A percentile compares a stretch with the other conserved stretches of the same genome.
These are phyloP conservation scores for Podospora comata DNA, from an alignment of 495 filamentous ascomycete genomes.

Conservation along the genomic window DNA sequence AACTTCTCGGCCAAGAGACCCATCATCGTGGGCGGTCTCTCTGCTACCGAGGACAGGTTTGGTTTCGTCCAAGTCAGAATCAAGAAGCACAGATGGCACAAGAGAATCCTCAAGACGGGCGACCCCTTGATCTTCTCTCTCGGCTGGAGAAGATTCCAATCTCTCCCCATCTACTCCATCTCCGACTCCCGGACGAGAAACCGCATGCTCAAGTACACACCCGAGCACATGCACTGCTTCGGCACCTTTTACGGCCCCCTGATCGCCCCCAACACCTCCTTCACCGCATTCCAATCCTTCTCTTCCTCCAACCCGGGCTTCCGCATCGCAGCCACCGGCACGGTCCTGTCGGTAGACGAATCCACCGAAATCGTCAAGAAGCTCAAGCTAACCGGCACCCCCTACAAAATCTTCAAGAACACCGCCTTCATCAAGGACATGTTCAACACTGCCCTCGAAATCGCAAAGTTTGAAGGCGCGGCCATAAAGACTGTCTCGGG, in stretches of 20 bases:
- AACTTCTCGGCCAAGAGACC: conserved; percentile 83
- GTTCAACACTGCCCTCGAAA: conserved; percentile 88
- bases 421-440: conserved; percentile 98
- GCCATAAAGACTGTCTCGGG: conserved; percentile 93
- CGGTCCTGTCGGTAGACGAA: conserved; percentile 88
- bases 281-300: conserved; percentile 89
- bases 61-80: conserved; percentile 94
- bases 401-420: conserved; percentile 99
- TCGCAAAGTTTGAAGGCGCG: conserved; percentile 97
- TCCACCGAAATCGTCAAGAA: conserved; percentile 97
- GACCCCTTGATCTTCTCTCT: conserved; percentile 96
- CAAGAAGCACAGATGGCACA: conserved; percentile 97
- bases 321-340: conserved; percentile 89
- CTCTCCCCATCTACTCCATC: conserved; percentile 87
- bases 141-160: conserved; percentile 95
- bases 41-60: conserved; percentile 89
- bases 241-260: conserved; percentile 93
- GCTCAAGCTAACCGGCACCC: conserved; percentile 70
- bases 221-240: conserved; percentile 94
- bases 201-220: conserved; percentile 89
- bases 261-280: conserved; percentile 91
- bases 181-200: conserved; percentile 90
- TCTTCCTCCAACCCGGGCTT: conserved; percentile 86
- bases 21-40: conserved; percentile 83
- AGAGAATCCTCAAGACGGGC: conserved; percentile 96